Evolutionary conservation across 2,329 filamentous ascomycete genomes (phyloP), one percentile per base, ranked within the genome.

Genomic region (Fusarium anguioides): DNA sequence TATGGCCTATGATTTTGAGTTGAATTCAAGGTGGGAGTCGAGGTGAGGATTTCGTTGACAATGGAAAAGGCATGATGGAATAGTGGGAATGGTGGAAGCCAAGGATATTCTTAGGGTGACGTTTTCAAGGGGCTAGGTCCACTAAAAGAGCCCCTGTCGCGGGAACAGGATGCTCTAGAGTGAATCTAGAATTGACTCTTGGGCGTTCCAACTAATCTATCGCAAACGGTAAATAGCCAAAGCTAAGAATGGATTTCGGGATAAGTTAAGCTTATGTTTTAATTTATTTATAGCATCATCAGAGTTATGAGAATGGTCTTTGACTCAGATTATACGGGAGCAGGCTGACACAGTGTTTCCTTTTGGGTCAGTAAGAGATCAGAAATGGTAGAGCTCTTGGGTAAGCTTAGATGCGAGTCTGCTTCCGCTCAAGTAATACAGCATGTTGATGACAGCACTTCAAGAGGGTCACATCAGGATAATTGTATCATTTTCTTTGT

Each of bases 121-220:
- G 56, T 29, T 61, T 46, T 27, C 60, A 63, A 46, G 60, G 60
- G 60, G 29, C 47, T 60, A 50, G 60, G 14, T 58, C 60, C 60
- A 63, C 60, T 63, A 63, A 63, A 62, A 41, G n/a, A 29, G 18
- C 59, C 60, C 60, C 59, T 49, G 58, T 44, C 27, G 26, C 37
- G 27, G 23, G n/a, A 45, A 5, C 18, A 17, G 18, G 15, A 15
- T 9, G 35, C 35, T 55, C 37, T 63, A 18, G 21, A 44, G 40
- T 14, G 18, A 39, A 33, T 37, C 54, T 52, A 14, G 24, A 24
- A 50, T 24, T 20, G 8, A 14, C 15, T 57, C 36, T 41, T 33
- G 14, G 8, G 18, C 29, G 24, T 36, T 27, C 8, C 31, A 7
- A n/a, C 15, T 33, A 42, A 33, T 35, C 15, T 3, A 31, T 46